These are phyloP conservation scores for Pseudocercospora macadamiae DNA, from an alignment of 2,329 filamentous ascomycete genomes.

Conservation along the genomic window DNA sequence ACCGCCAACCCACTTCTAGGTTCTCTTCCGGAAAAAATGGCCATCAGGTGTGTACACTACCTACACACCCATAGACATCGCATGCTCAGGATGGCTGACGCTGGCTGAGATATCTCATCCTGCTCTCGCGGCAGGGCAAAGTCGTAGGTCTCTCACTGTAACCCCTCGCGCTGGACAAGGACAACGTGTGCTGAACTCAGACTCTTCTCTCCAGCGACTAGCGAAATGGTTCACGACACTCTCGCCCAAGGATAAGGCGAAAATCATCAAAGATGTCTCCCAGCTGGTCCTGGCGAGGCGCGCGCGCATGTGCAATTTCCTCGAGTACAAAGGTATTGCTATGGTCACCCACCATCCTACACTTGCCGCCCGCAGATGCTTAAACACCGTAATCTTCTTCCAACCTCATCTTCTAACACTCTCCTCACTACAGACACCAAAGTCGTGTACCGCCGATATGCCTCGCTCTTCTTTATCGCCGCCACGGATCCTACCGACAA, in stretches of 20 bases:
- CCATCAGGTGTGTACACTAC: slow-evolving; percentile 55
- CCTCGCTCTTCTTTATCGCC: slow-evolving; percentile 98
- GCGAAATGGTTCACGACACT: slow-evolving; percentile 99
- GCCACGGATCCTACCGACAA: slow-evolving; percentile 97
- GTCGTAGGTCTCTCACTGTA: slow-evolving; percentile 68
- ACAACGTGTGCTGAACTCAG: slow-evolving; percentile 18
- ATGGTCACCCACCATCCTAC: slow-evolving; percentile 27
- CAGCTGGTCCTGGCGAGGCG: slow-evolving; percentile 93
- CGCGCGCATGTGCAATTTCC: slow-evolving; percentile 99
- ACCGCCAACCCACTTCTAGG: background rate
- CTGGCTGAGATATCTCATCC: slow-evolving; percentile 80
- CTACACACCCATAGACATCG: background rate
- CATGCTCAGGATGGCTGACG: slow-evolving; percentile 24
- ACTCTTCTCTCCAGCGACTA: slow-evolving; percentile 73
- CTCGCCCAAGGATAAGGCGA: slow-evolving; percentile 97
- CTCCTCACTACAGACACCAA: slow-evolving; percentile 73
- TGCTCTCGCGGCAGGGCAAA: slow-evolving; percentile 98
- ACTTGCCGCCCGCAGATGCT: slow-evolving; percentile 15
- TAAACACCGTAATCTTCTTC: slow-evolving; percentile 9
- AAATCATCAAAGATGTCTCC: slow-evolving; percentile 99
- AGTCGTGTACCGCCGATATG: slow-evolving; percentile 97
- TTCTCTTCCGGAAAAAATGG: slow-evolving; percentile 43
- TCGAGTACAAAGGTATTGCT: slow-evolving; percentile 94
- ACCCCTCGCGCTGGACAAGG: slow-evolving; percentile 2
- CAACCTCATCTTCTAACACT: slow-evolving; percentile 22